Conservation (phyloP, 2,329 filamentous ascomycete genomes). For the Emergomyces africanus region DNA sequence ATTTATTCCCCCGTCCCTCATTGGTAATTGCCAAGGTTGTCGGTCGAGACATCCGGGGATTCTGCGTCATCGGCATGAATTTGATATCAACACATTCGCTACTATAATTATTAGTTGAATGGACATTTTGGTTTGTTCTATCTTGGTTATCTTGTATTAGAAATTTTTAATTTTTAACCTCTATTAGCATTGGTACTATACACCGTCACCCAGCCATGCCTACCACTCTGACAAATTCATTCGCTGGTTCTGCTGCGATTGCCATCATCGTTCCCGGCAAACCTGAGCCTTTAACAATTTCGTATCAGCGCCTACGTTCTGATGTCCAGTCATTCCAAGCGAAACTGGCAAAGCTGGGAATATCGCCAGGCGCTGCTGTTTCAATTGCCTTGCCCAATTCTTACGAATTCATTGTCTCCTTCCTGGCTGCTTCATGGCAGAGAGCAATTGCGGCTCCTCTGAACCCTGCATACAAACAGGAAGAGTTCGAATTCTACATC, state of each 20-base stretch:
- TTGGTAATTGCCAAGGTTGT: not conserved
- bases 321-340: conserved; percentile 61
- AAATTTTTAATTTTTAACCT: not conserved
- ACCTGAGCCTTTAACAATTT: conserved; percentile 49
- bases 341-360: conserved; percentile 63
- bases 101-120: not conserved
- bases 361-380: conserved; percentile 56
- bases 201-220: conserved; percentile 29
- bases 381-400: conserved; percentile 76
- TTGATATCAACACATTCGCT: not conserved
- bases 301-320: conserved; percentile 53
- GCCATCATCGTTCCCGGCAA: conserved; percentile 65
- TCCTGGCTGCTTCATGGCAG: conserved; percentile 77
- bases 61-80: not conserved
- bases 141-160: not conserved
- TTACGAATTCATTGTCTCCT: conserved; percentile 78
- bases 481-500: conserved; percentile 86
- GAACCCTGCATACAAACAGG: conserved; percentile 79
- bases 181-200: not conserved
- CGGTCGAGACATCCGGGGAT: not conserved
- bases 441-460: conserved; percentile 73
- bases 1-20: not conserved
- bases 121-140: not conserved
- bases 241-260: conserved; percentile 40
- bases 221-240: conserved; percentile 43